These are phyloP conservation scores for Arctium lappa DNA, from an alignment of 129 eudicot genomes.

Conservation along the genomic window DNA sequence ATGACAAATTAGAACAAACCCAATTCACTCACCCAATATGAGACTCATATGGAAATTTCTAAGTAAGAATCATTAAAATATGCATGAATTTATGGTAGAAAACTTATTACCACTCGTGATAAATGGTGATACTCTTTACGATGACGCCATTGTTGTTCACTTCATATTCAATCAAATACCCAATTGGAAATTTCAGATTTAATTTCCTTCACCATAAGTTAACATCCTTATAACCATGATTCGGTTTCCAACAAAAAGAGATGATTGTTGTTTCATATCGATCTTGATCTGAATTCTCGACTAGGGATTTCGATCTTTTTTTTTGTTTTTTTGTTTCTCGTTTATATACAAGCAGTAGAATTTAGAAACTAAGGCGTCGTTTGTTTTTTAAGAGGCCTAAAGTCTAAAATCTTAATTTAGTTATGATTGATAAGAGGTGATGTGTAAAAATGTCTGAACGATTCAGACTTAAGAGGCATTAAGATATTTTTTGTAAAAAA, in stretches of 20 bases:
- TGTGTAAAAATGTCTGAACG: too few species aligned
- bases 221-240: neutral
- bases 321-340: neutral
- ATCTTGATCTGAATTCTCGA: conserved; percentile 44
- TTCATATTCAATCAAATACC: neutral
- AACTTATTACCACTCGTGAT: neutral
- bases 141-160: neutral
- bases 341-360: neutral
- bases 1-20: too few species aligned
- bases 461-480: too few species aligned
- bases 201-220: neutral
- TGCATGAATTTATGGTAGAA: neutral
- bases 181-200: neutral
- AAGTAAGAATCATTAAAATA: neutral
- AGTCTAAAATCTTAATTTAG: too few species aligned
- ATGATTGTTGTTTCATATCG: conserved; percentile 40
- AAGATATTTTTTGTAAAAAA: too few species aligned
- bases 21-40: neutral
- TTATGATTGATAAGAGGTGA: too few species aligned
- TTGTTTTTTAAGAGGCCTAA: too few species aligned
- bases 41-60: neutral
- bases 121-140: too few species aligned
- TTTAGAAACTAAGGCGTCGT: neutral
- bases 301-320: neutral
- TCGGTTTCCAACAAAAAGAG: conserved; percentile 31